Evolutionary conservation across 1,284 basidiomycete genomes (phyloP).

Genomic region (Polyporus tsugae): DNA sequence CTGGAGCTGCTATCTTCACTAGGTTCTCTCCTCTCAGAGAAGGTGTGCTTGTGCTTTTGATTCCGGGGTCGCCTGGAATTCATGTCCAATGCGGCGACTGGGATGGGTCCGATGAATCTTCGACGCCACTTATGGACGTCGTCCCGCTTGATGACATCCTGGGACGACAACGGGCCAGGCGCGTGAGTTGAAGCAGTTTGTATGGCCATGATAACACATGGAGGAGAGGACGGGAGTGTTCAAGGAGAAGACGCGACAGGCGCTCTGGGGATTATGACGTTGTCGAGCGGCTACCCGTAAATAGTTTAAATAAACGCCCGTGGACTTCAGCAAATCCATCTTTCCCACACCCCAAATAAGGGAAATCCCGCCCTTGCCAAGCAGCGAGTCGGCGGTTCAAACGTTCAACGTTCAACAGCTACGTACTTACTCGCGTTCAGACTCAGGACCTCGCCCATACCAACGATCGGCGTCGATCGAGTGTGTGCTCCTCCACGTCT

Average conservation of each 20-base stretch:
- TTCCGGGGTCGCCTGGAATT: constrained; percentile 19
- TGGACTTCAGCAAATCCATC: background rate
- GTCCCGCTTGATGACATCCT: constrained; percentile 23
- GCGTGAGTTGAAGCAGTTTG: constrained; percentile 1
- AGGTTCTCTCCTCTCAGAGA: background rate
- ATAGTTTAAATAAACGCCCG: background rate
- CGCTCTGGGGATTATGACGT: constrained; percentile 13
- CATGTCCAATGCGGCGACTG: constrained; percentile 26
- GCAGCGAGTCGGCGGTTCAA: background rate
- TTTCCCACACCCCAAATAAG: background rate
- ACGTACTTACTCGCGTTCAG: too few species aligned
- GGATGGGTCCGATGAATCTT: constrained; percentile 43
- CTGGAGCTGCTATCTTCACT: constrained; percentile 16
- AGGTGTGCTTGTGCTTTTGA: constrained; percentile 17
- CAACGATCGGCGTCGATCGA: background rate
- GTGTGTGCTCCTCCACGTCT: background rate
- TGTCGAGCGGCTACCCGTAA: constrained; percentile 9
- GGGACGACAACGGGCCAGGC: constrained; percentile 3
- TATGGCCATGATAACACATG: constrained; percentile 13
- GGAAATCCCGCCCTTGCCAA: constrained; percentile 14
- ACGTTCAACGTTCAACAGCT: too few species aligned
- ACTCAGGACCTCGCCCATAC: too few species aligned
- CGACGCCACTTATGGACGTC: constrained; percentile 37
- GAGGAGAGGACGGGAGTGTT: background rate
- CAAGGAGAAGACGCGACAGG: background rate